Conservation (phyloP, 495 filamentous ascomycete species). For the Astrothelium subdiscretum region DNA sequence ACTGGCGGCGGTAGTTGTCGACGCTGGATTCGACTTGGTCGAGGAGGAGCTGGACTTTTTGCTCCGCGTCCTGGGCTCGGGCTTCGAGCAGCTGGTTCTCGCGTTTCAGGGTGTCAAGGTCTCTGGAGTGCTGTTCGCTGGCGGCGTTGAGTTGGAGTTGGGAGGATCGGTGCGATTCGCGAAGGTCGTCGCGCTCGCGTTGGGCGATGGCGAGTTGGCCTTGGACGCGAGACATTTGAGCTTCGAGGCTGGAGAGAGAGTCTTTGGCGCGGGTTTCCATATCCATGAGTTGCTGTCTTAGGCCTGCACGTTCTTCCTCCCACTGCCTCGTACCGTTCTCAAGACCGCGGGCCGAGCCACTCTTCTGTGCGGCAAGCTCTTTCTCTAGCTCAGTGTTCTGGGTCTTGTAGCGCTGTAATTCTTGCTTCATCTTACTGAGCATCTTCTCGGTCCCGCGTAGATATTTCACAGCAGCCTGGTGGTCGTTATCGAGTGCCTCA, state of each 20-base stretch:
- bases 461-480: constrained; percentile 99
- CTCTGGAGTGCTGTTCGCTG: constrained; percentile 46
- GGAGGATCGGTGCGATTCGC: constrained; percentile 42
- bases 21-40: constrained; percentile 91
- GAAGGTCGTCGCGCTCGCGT: constrained; percentile 55
- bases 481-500: constrained; percentile 85
- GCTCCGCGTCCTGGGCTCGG: constrained; percentile 79
- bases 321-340: constrained; percentile 45
- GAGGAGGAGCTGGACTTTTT: constrained; percentile 81
- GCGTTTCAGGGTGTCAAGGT: constrained; percentile 68
- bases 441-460: constrained; percentile 98
- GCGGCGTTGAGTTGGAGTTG: constrained; percentile 45
- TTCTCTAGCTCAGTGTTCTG: constrained; percentile 74
- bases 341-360: constrained; percentile 30
- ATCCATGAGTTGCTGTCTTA: constrained; percentile 53
- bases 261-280: constrained; percentile 56
- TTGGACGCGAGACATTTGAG: constrained; percentile 54
- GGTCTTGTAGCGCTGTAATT: constrained; percentile 75
- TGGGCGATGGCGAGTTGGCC: constrained; percentile 51
- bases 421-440: constrained; percentile 96
- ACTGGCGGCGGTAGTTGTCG: constrained; percentile 84
- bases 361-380: constrained; percentile 51
- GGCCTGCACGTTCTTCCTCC: constrained; percentile 60
- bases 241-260: constrained; percentile 56
- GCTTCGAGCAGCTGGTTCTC: constrained; percentile 71